Evolutionary conservation across 2,329 filamentous ascomycete genomes (phyloP), one percentile per base, ranked within the genome.

Genomic region (Chaetomium olivaceum): DNA sequence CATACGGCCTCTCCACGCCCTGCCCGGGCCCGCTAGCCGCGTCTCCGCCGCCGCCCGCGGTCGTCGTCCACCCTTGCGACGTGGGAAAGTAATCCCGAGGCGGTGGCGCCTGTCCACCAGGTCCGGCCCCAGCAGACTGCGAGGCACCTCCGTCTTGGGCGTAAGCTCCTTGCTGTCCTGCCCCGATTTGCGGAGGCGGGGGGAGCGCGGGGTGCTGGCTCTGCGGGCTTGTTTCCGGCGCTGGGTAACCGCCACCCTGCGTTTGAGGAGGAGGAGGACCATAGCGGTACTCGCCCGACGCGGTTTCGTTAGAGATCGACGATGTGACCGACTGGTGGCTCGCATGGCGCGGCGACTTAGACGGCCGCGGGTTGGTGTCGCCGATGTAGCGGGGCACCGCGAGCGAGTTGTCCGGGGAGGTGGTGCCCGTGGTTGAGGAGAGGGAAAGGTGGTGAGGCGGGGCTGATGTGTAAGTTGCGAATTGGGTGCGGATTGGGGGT

Each of bases 231-330:
- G 79, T 69, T n/a, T 79, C 77, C 14, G 50, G 50, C 33, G 59
- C 23, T 8, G 50, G 50, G 50, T 33, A 59, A 23, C 57, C 21
- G 19, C 72, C 56, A 70, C 73, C 39, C 21, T 57, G 29, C 52
- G 36, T 9, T 9, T 51, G 52, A 6, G 67, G 36, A 11, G 54
- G 27, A 1, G 77, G 80, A 2, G 84, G 80, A 2, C 83, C 82
- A 68, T 87, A 87, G 61, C 85, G 81, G 72, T 87, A 87, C 71
- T 87, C 85, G 25, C 80, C 78, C 0, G 83, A 77, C 4, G 80
- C 73, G 50, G 85, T 84, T 58, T 80, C 80, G 72, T 80, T 81
- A 43, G 79, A 76, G 36, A 85, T 76, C 25, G 84, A 83, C 48
- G 79, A 77, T 14, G 76, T 75, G 71, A 86, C 78, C 1, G 85